phyloP scores from a whole-genome alignment of 1,284 basidiomycete species.

The Leucoagaricus sp. region DNA sequence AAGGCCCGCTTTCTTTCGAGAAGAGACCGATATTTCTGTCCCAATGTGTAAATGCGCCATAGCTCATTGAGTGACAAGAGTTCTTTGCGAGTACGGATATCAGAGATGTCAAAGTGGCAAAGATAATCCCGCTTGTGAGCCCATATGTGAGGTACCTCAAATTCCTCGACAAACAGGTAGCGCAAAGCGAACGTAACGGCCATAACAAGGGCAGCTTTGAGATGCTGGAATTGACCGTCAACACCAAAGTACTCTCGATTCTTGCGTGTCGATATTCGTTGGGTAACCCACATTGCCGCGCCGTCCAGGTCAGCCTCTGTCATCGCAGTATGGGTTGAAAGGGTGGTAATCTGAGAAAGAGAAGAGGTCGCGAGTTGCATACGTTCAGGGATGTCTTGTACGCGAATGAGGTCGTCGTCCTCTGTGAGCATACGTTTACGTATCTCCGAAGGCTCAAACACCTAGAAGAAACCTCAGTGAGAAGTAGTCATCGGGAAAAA shows the following conservation, averaged over 20 bases:
- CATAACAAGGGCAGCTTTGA: slow-evolving; percentile 72
- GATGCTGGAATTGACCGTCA: slow-evolving; percentile 56
- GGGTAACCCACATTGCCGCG: slow-evolving; percentile 89
- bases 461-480: slow-evolving; percentile 47
- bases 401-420: slow-evolving; percentile 92
- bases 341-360: slow-evolving; percentile 65
- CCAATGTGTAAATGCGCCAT: slow-evolving; percentile 86
- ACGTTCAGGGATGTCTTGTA: slow-evolving; percentile 91
- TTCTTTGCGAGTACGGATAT: slow-evolving; percentile 56
- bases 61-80: slow-evolving; percentile 80
- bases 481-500: neutral
- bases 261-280: slow-evolving; percentile 80
- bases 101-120: slow-evolving; percentile 69
- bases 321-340: slow-evolving; percentile 69
- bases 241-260: slow-evolving; percentile 74
- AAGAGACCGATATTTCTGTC: slow-evolving; percentile 86
- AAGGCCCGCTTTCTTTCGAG: slow-evolving; percentile 73
- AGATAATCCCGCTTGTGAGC: slow-evolving; percentile 92
- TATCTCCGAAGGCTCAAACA: slow-evolving; percentile 98
- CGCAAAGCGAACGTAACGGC: slow-evolving; percentile 83
- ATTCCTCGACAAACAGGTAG: slow-evolving; percentile 85
- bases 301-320: slow-evolving; percentile 74
- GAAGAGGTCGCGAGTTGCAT: slow-evolving; percentile 94
- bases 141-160: slow-evolving; percentile 96
- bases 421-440: slow-evolving; percentile 89